These are phyloP conservation scores for Torulaspora indica DNA, from an alignment of 805 yeast species.

Conservation along the genomic window DNA sequence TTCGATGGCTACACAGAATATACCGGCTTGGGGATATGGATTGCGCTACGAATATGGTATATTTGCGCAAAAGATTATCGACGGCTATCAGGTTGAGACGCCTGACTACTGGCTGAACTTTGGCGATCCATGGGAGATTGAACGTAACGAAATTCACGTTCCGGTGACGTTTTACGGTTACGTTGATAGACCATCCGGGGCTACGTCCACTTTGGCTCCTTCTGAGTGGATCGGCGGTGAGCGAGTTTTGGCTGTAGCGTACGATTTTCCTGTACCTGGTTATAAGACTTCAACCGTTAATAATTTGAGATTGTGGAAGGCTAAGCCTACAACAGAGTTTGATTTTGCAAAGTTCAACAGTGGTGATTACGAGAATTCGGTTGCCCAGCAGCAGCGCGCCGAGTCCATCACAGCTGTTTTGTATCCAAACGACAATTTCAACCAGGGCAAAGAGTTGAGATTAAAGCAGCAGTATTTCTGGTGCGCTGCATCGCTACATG, in stretches of 20 bases:
- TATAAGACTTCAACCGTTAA: conserved; percentile 77
- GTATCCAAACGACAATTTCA: conserved; percentile 91
- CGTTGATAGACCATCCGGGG: conserved; percentile 49
- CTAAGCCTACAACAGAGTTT: conserved; percentile 84
- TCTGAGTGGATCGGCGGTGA: conserved; percentile 87
- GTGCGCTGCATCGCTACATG: conserved; percentile 92
- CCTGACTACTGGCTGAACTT: conserved; percentile 92
- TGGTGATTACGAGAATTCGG: conserved; percentile 86
- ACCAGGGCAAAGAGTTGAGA: conserved; percentile 84
- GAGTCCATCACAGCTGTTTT: conserved; percentile 89
- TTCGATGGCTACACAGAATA: conserved; percentile 77
- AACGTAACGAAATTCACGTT: conserved; percentile 77
- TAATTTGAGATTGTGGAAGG: conserved; percentile 85
- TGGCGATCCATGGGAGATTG: conserved; percentile 92
- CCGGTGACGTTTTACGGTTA: conserved; percentile 89
- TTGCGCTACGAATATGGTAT: conserved; percentile 90
- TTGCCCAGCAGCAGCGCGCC: conserved; percentile 78
- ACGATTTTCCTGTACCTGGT: conserved; percentile 92
- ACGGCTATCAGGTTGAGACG: conserved; percentile 90
- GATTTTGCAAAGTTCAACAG: conserved; percentile 86
- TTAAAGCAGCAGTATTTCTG: conserved; percentile 94
- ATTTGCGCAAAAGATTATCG: conserved; percentile 80
- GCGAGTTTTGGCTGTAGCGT: conserved; percentile 82
- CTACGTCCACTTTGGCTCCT: conserved; percentile 49
- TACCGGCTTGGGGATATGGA: conserved; percentile 97